These are phyloP conservation scores for Saururus chinensis DNA, from an alignment of 164 flowering plant genomes.

Conservation along the genomic window DNA sequence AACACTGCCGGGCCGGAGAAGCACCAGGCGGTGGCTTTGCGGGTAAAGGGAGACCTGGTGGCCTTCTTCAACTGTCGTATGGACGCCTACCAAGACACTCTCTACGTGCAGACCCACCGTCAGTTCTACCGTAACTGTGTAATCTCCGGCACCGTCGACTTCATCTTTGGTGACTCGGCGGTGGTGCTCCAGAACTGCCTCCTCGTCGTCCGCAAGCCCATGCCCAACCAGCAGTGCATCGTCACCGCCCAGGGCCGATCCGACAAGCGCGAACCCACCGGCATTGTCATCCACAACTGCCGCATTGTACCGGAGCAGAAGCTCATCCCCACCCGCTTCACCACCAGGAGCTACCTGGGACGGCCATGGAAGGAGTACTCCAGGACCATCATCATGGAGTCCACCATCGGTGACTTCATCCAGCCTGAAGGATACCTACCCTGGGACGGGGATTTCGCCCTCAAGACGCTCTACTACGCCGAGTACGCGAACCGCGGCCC, in stretches of 20 bases:
- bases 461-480: slow-evolving; percentile 29
- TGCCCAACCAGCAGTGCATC: slow-evolving; percentile 32
- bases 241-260: slow-evolving; percentile 44
- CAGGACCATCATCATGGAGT: slow-evolving; percentile 41
- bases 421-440: slow-evolving; percentile 41
- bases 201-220: slow-evolving; percentile 36
- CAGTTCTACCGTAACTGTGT: slow-evolving; percentile 49
- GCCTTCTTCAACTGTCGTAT: slow-evolving; percentile 46
- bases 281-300: slow-evolving; percentile 45
- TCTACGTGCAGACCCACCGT: slow-evolving; percentile 36
- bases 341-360: slow-evolving; percentile 30
- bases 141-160: slow-evolving; percentile 55
- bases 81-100: slow-evolving; percentile 57
- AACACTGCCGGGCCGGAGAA: slow-evolving; percentile 63
- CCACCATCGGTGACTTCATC: slow-evolving; percentile 34
- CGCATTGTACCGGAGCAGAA: slow-evolving; percentile 35
- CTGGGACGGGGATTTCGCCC: slow-evolving; percentile 30
- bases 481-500: slow-evolving; percentile 40
- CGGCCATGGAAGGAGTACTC: slow-evolving; percentile 53
- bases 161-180: slow-evolving; percentile 45
- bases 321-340: slow-evolving; percentile 20
- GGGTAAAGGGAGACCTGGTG: slow-evolving; percentile 29
- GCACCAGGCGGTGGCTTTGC: slow-evolving; percentile 55
- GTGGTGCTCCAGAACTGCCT: slow-evolving; percentile 32
- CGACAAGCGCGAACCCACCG: slow-evolving; percentile 16